phyloP scores from a whole-genome alignment of 2,329 filamentous ascomycete species.

The Thermoascus crustaceus region DNA sequence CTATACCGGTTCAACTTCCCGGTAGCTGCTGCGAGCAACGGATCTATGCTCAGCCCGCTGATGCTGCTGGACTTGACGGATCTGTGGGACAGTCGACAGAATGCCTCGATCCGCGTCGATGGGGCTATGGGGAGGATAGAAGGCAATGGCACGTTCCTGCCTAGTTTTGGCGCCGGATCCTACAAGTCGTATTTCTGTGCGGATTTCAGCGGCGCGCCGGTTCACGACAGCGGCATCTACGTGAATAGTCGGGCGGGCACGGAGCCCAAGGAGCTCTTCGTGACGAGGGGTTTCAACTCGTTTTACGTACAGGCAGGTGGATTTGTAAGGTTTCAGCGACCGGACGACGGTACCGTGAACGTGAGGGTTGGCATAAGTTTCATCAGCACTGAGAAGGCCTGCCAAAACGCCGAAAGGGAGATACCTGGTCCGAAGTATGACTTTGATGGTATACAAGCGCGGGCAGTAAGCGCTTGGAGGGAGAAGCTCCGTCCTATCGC shows the following conservation, averaged over 20 bases:
- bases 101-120: conserved; percentile 49
- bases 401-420: conserved; percentile 56
- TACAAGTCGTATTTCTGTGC: conserved; percentile 57
- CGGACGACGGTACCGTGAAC: conserved; percentile 42
- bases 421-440: conserved; percentile 41
- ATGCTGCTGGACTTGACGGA: conserved; percentile 57
- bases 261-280: conserved; percentile 42
- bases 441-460: conserved; percentile 36
- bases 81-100: conserved; percentile 51
- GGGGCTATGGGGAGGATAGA: conserved; percentile 48
- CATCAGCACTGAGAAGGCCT: conserved; percentile 56
- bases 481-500: conserved; percentile 49
- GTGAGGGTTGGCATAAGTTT: conserved; percentile 60
- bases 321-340: conserved; percentile 51
- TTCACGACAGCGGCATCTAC: conserved; percentile 54
- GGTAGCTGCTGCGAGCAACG: conserved; percentile 17
- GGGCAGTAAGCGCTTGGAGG: conserved; percentile 45
- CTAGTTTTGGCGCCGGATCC: conserved; percentile 54
- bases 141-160: conserved; percentile 50
- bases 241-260: conserved; percentile 50
- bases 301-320: conserved; percentile 49
- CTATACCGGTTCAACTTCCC: conserved; percentile 59
- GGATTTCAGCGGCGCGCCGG: conserved; percentile 50
- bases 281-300: conserved; percentile 50
- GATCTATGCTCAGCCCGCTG: conserved; percentile 40